Evolutionary conservation across 208 protist species (phyloP).

Genomic region (Leishmania arabica): DNA sequence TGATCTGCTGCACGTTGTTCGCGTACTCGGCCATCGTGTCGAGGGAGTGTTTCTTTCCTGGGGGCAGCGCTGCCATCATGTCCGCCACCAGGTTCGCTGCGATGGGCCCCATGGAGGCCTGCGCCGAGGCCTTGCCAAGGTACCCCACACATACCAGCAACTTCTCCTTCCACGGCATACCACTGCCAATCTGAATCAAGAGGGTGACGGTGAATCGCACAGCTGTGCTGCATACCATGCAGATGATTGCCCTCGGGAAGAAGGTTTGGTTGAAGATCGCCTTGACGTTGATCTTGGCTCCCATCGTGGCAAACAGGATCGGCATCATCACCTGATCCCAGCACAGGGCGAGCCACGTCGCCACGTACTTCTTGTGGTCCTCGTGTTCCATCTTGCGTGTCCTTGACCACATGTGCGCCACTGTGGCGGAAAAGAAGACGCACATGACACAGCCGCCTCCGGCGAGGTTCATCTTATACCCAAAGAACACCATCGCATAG

Average conservation of each 20-base stretch:
- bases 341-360: conserved; percentile 56
- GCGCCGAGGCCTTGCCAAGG: conserved; percentile 72
- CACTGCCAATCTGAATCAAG: conserved; percentile 51
- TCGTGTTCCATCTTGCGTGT: conserved; percentile 49
- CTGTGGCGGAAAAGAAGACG: conserved; percentile 71
- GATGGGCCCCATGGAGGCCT: conserved; percentile 75
- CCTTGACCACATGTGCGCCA: conserved; percentile 70
- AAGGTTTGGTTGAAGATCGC: conserved; percentile 70
- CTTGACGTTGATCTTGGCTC: conserved; percentile 60
- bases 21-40: conserved; percentile 50
- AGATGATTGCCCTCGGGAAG: conserved; percentile 72
- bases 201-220: conserved; percentile 61
- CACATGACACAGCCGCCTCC: conserved; percentile 75
- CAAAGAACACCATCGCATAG: conserved; percentile 71
- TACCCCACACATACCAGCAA: conserved; percentile 75
- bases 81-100: conserved; percentile 53
- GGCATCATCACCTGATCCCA: conserved; percentile 83
- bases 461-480: conserved; percentile 60
- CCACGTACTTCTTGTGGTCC: conserved; percentile 73
- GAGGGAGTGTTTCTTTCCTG: conserved; percentile 14
- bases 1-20: conserved; percentile 73
- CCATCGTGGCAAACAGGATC: conserved; percentile 73
- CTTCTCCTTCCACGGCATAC: conserved; percentile 55
- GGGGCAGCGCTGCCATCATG: conserved; percentile 43
- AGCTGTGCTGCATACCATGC: conserved; percentile 56